Base-by-base conservation (phyloP, 2,329 filamentous ascomycete genomes). In the Elsinoe necatrix region DNA sequence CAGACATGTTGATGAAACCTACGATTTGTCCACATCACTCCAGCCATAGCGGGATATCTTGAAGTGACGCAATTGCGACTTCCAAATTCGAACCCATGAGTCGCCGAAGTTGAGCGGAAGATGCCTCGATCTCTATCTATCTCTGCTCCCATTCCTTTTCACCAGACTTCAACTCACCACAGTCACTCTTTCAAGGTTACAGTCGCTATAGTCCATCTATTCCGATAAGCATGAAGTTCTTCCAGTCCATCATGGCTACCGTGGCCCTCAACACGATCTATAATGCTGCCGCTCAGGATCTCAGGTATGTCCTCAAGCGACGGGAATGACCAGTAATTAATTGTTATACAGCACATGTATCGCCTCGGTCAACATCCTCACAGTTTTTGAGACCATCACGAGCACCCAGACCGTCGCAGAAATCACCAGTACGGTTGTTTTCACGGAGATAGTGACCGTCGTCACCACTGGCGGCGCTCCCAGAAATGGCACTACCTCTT, bases 391-490 rank as follows among this genome's bases (percentile, higher is more conserved):
- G 7, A 51, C 47, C n/a, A 52, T 52, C 31, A 25, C 54, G 14
- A 45, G 56, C 47, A 58, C 54, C 21, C 29, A 60, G 29, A 58
- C 51, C n/a, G 31, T 52, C 20, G 23, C 47, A 1, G 18, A 37
- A 34, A n/a, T 47, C 7, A 35, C 47, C 25, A 55, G 51, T 16
- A 18, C 47, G 9, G 14, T 35, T 6, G 12, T 54, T 23, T 48
- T 50, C 14, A 47, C 37, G 29, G 39, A 54, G n/a, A 58, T 51
- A n/a, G 39, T 58, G 18, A 61, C 61, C 4, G 52, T 57, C 45
- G 54, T 41, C 31, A 58, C 57, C 12, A 65, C 64, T 2, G 57
- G 64, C 45, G 4, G 20, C 41, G 11, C 41, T 14, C 16, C 41
- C 41, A 9, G 6, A 5, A 64, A 61, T 31, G 58, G 62, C 52